Evolutionary conservation across 306 rosid genomes (phyloP), one percentile per base, ranked within the genome.

Genomic region (Clitoria ternatea): DNA sequence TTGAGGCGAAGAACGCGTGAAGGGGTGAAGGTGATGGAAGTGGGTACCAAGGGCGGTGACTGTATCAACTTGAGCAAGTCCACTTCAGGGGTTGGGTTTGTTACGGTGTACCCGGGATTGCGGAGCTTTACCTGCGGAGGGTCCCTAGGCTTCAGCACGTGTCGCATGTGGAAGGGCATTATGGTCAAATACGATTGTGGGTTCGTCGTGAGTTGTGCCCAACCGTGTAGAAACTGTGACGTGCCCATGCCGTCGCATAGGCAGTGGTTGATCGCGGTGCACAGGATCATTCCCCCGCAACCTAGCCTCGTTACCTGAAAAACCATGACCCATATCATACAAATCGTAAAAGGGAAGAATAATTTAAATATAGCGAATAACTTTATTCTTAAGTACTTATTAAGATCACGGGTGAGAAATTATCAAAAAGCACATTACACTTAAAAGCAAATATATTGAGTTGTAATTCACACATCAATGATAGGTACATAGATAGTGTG

Each of bases 211-310:
- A 75, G 1, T 57, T 88, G 87, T 77, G 92, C 97, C 97, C 97
- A 91, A 0, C 88, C 83, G 5, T 84, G 85, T 14, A 91, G 63
- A 17, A 91, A 91, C 71, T 91, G 92, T 1, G 97, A 83, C 6
- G 96, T 85, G 7, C 97, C 97, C 0, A 84, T 77, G 32, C 96
- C 97, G 65, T 91, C 97, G 44, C 96, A 85, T 3, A 88, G 22
- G 60, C 96, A 86, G 83, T 91, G 97, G 57, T 77, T 88, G 77
- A 91, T 86, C 14, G 92, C 92, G 19, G 96, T 87, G 83, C 96
- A 88, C 32, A 91, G 33, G 33, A 86, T 84, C 96, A 88, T 91
- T 6, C 88, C 96, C 35, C 92, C 96, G 39, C 89, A 88, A 0
- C 81, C 82, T 2, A 91, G 89, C 26, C 61, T 79, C 6, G 96